These are phyloP conservation scores for Pichia manshurica DNA, from an alignment of 805 yeast genomes.

Conservation along the genomic window DNA sequence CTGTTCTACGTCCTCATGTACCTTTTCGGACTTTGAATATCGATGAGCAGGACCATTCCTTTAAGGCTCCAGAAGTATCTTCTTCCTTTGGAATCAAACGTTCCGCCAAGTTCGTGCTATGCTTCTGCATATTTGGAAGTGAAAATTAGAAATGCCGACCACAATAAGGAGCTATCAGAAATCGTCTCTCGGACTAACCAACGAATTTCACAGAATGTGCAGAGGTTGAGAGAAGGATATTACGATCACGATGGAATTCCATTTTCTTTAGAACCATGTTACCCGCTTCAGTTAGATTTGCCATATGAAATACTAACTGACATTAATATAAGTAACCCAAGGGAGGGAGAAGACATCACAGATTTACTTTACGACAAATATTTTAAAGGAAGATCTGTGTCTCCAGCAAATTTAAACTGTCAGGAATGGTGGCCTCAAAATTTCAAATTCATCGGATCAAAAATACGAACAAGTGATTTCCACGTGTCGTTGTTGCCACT, in stretches of 20 bases:
- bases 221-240: not conserved
- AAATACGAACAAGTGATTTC: slow-evolving; percentile 8
- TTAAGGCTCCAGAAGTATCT: slow-evolving; percentile 3
- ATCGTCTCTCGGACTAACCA: slow-evolving; percentile 3
- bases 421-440: slow-evolving; percentile 20
- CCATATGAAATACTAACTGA: slow-evolving; percentile 1
- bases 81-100: not conserved
- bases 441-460: slow-evolving; percentile 12
- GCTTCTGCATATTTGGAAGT: slow-evolving; percentile 2
- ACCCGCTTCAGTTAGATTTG: not conserved
- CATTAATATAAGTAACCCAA: not conserved
- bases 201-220: not conserved
- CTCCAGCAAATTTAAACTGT: not conserved
- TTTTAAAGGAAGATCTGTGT: not conserved
- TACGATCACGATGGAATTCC: not conserved
- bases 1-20: too few relatives aligned
- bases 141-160: not conserved
- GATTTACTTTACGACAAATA: not conserved
- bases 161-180: not conserved
- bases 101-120: not conserved
- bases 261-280: not conserved
- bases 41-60: too few relatives aligned
- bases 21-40: too few relatives aligned
- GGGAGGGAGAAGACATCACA: not conserved
- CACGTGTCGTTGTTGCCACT: slow-evolving; percentile 23